Conservation (phyloP, 169 alveolate species). For the Plasmodium ovale region DNA sequence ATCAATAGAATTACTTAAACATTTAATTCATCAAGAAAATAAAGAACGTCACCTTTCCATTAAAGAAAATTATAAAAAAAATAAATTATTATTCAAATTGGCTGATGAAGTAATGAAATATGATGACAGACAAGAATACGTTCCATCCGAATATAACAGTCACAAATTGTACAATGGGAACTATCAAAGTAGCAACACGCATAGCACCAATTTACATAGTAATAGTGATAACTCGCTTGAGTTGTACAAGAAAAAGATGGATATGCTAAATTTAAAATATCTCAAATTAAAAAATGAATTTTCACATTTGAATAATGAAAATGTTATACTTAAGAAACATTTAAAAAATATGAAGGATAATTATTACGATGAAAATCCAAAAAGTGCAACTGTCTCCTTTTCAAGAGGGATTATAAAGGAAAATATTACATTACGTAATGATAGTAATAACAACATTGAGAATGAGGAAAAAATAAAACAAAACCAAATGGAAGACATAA, state of each 20-base stretch:
- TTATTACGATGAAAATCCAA: slow-evolving; percentile 20
- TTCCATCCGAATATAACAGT: slow-evolving; percentile 21
- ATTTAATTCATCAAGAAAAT: slow-evolving; percentile 61
- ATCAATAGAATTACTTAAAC: slow-evolving; percentile 72
- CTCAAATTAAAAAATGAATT: slow-evolving; percentile 66
- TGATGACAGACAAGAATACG: slow-evolving; percentile 17
- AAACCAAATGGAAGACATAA: not conserved
- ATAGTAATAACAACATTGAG: not conserved
- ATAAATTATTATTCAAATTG: slow-evolving; percentile 52
- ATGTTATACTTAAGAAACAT: slow-evolving; percentile 58
- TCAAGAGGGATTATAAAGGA: slow-evolving; percentile 21
- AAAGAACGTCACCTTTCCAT: slow-evolving; percentile 5
- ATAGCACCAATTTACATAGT: no score
- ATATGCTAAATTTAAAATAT: slow-evolving; percentile 71
- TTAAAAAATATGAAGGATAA: slow-evolving; percentile 42
- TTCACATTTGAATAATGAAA: slow-evolving; percentile 49
- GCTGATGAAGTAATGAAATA: slow-evolving; percentile 34
- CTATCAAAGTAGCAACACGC: no score
- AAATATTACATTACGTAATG: not conserved
- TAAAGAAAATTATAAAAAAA: slow-evolving; percentile 33
- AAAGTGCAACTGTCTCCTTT: slow-evolving; percentile 34
- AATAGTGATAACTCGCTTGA: slow-evolving; percentile 22
- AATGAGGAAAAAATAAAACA: slow-evolving; percentile 5
- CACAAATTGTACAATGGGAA: no score
- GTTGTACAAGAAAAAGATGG: slow-evolving; percentile 45